These are phyloP conservation scores for Talaromyces thailandensis DNA, from an alignment of 495 filamentous ascomycete genomes.

Conservation along the genomic window DNA sequence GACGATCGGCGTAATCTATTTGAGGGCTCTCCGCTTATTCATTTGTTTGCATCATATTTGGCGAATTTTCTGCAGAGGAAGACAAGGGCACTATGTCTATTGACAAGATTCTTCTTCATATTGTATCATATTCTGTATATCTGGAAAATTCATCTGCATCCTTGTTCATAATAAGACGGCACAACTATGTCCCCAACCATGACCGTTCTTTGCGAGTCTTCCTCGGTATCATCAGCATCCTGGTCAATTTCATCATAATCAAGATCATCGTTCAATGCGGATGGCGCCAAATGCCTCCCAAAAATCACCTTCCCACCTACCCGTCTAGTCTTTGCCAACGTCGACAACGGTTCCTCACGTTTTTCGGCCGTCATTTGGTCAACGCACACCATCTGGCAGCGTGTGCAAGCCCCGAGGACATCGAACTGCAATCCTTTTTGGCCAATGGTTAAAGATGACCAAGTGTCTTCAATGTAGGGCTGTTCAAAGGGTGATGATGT, in stretches of 20 bases:
- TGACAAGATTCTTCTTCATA: neutral
- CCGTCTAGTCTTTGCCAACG: slow-evolving; percentile 75
- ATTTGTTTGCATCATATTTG: slow-evolving; percentile 1
- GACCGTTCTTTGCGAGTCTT: slow-evolving; percentile 11
- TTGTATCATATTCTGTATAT: slow-evolving; percentile 1
- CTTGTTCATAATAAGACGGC: slow-evolving; percentile 15
- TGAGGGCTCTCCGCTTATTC: neutral
- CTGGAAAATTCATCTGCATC: neutral
- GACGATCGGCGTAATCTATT: slow-evolving; percentile 15
- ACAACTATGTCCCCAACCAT: slow-evolving; percentile 37
- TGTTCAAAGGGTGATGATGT: slow-evolving; percentile 28
- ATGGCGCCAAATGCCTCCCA: slow-evolving; percentile 60
- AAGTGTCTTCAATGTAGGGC: slow-evolving; percentile 48
- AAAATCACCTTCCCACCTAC: slow-evolving; percentile 78
- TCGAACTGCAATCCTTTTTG: slow-evolving; percentile 40
- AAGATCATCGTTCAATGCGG: slow-evolving; percentile 12
- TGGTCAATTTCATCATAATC: slow-evolving; percentile 5
- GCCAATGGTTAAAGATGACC: slow-evolving; percentile 31
- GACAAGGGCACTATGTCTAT: neutral
- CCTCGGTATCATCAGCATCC: neutral
- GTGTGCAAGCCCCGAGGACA: slow-evolving; percentile 70
- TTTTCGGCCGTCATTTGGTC: slow-evolving; percentile 73
- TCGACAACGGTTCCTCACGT: slow-evolving; percentile 79
- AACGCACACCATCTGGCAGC: slow-evolving; percentile 94
- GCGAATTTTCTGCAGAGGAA: neutral